Base-by-base conservation (phyloP, 805 yeast genomes). In the Myxozyma geophila region DNA sequence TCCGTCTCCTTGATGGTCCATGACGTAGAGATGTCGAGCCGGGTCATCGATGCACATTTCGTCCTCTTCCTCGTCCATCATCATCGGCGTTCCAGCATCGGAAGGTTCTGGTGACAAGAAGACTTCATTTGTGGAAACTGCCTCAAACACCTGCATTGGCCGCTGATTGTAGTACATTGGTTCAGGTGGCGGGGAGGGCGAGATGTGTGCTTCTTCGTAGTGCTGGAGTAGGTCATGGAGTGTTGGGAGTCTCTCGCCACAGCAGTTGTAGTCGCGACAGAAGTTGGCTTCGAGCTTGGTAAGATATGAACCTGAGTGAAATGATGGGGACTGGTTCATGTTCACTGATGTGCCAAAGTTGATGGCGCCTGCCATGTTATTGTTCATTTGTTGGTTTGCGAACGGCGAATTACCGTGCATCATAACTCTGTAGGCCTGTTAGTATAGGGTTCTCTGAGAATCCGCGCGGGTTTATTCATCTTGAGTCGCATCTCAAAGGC, bases 201-300 rank as follows among this genome's bases (percentile, higher is more conserved):
- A 76, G 62, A 95, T 92, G 77, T 95, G 99, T 53, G 95, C 91
- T 76, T 95, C 98, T 75, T 95, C 99, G 75, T 95, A 95, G 76
- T 95, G 99, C 71, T 95, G 85, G 67, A 95, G 81, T 66, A 95
- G 80, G 75, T 95, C 99, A 75, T 95, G 99, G 68, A 95, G 80
- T 12, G 97, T 92, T 39, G 98, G 98, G 66, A 95, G 82, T 49
- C 88, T 80, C 74, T 89, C 88, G 36, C 98, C 99, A 79, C 99
- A 95, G 78, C 99, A 95, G 57, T 91, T 86, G 77, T 95, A 95
- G 79, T 95, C 99, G 76, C 89, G 90, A 77, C 99, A 95, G 77
- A 93, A 95, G 75, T 92, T 92, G 9, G 97, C 96, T 77, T 93
- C 99, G 63, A 93, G 80, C 72, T 90, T 90, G 19, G 98, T 97